Base-by-base conservation (phyloP, 148 eudicot species). In the Cornus kousa region DNA sequence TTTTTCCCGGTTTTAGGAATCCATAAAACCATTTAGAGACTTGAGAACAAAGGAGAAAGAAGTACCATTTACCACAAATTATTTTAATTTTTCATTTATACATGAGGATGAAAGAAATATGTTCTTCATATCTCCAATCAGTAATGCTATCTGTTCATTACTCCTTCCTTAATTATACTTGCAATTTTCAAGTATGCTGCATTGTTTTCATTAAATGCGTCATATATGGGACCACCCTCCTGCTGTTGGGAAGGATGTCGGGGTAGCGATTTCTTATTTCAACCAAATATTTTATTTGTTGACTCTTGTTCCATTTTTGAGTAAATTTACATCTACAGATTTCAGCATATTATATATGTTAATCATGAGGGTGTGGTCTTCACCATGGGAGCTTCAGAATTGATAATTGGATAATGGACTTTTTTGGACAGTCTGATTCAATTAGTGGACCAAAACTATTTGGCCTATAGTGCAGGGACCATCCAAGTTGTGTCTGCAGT, bases 391-490 rank as follows among this genome's bases (percentile, higher is more conserved):
- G 37, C 37, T 35, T 75, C 24, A 1, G 22, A 65, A 13, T 35
- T 75, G 78, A 22, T 2, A 24, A 37, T 16, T 39, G 70, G 77
- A 75, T 31, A 40, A 65, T 14, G 70, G 70, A 65, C 23, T 24
- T 65, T 40, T n/a, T 65, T 24, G 35, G 37, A 22, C 67, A 76
- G 39, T 43, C 50, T 43, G 40, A 43, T 33, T 59, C 71, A 43
- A 24, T 66, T 66, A 46, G 78, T 76, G 71, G 50, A 76, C 22
- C 22, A 16, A 66, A 68, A 39, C 70, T 37, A 22, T 13, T 23
- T 64, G 70, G 78, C 69, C 70, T 19, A 4, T 53, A 64, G 70
- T 75, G 78, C 78, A 28, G 71, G 60, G 78, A 66, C 71, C 71
- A 76, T 76, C 53, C 71, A 66, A 39, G 7, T 11, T 68, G 71